phyloP scores from a whole-genome alignment of 148 eudicot genomes.

The Cornus florida region DNA sequence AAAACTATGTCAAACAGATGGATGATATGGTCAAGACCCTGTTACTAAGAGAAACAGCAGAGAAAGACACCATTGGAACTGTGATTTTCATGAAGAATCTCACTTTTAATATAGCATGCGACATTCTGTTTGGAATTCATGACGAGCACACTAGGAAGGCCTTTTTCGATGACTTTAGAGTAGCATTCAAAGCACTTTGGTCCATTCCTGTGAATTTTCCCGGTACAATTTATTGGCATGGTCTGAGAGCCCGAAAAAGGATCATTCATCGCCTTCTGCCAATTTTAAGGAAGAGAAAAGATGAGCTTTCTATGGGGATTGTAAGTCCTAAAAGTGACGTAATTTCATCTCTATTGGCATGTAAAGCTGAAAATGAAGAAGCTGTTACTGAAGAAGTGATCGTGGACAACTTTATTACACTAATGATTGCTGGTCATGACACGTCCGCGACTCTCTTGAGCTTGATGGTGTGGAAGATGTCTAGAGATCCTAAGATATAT shows the following conservation, averaged over 20 bases:
- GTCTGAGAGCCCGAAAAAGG: slow-evolving; percentile 9
- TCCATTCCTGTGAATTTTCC: slow-evolving; percentile 11
- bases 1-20: slow-evolving; percentile 12
- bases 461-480: slow-evolving; percentile 20
- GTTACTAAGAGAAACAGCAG: slow-evolving; percentile 1
- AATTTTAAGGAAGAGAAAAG: slow-evolving; percentile 8
- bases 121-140: slow-evolving; percentile 17
- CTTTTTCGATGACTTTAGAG: slow-evolving; percentile 1
- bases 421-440: slow-evolving; percentile 13
- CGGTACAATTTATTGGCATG: slow-evolving; percentile 5
- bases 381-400: slow-evolving; percentile 5
- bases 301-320: background rate
- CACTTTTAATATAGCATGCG: slow-evolving; percentile 8
- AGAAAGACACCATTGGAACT: slow-evolving; percentile 5
- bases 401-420: slow-evolving; percentile 4
- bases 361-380: slow-evolving; percentile 11
- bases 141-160: slow-evolving; percentile 5
- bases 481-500: background rate
- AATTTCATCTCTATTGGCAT: background rate
- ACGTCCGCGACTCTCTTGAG: slow-evolving; percentile 16
- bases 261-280: slow-evolving; percentile 3
- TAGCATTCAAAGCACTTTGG: slow-evolving; percentile 10
- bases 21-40: slow-evolving; percentile 6
- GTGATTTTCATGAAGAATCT: slow-evolving; percentile 18
- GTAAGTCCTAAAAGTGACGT: slow-evolving; percentile 1